These are phyloP conservation scores for Puccinia novopanici DNA, from an alignment of 1,284 basidiomycete species.

Conservation along the genomic window DNA sequence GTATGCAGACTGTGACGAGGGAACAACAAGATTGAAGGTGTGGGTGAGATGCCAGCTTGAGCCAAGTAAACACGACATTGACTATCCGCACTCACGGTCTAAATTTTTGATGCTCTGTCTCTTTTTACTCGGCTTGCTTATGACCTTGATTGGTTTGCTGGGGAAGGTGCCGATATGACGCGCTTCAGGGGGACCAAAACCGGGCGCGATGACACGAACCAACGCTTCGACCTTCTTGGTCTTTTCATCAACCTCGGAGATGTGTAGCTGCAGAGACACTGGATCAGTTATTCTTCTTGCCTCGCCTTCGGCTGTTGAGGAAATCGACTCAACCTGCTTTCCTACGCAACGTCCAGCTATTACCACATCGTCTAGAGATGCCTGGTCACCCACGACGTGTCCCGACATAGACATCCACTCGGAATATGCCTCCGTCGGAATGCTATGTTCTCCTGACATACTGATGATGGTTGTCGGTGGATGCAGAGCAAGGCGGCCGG, in stretches of 20 bases:
- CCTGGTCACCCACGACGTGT: conserved; percentile 50
- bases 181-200: conserved; percentile 68
- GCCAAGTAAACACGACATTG: conserved; percentile 1
- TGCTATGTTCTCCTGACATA: conserved; percentile 47
- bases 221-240: conserved; percentile 87
- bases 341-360: conserved; percentile 43
- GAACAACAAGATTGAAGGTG: conserved; percentile 16
- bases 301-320: too few relatives aligned
- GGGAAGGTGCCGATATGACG: conserved; percentile 81
- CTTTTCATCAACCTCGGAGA: conserved; percentile 68
- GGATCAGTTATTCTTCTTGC: not conserved
- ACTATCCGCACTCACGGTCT: conserved; percentile 70
- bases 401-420: conserved; percentile 51
- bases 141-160: conserved; percentile 91
- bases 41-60: not conserved
- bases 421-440: conserved; percentile 47
- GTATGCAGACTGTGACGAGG: conserved; percentile 66
- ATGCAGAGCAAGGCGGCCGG: conserved; percentile 26
- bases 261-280: conserved; percentile 58
- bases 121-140: conserved; percentile 73
- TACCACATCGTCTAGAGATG: conserved; percentile 47
- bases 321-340: conserved; percentile 38
- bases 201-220: conserved; percentile 82
- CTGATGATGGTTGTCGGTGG: conserved; percentile 48
- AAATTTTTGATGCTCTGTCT: conserved; percentile 87